A percentile compares a stretch with the other conserved stretches of the same genome.
Evolutionary conservation across 805 yeast species (phyloP).

Genomic region (Yarrowia sp.): DNA sequence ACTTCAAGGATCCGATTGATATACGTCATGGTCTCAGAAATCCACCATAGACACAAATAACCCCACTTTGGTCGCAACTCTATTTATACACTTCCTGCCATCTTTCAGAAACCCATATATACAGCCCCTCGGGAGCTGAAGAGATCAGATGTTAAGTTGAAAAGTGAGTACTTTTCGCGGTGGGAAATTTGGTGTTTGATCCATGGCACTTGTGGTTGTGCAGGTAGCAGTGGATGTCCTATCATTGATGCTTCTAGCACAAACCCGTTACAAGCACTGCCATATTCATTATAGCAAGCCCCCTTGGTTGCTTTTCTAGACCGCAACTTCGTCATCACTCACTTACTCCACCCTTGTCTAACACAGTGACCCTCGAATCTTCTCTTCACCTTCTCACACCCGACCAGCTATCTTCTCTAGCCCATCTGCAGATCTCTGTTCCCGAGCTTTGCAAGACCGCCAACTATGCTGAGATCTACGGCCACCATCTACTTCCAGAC

Average conservation of each 20-base stretch:
- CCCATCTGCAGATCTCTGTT: conserved; percentile 7
- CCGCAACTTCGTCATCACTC: not conserved
- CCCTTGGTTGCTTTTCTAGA: not conserved
- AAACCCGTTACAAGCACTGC: not conserved
- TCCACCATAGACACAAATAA: not conserved
- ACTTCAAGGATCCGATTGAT: not conserved
- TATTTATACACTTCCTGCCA: conserved; percentile 20
- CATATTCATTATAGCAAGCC: not conserved
- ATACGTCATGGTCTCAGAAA: not conserved
- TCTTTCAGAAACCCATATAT: conserved; percentile 18
- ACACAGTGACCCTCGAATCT: conserved; percentile 25
- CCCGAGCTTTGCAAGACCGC: conserved; percentile 12
- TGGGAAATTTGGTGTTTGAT: no score
- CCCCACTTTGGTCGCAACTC: conserved; percentile 18
- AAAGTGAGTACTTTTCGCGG: conserved; percentile 2
- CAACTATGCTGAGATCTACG: conserved; percentile 15
- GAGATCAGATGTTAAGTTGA: conserved; percentile 1
- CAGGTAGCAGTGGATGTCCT: not conserved
- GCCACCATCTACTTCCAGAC: conserved; percentile 5
- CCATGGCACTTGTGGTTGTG: no score
- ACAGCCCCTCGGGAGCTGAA: conserved; percentile 14
- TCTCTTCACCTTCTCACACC: conserved; percentile 18
- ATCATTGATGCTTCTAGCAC: not conserved
- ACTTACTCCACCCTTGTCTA: not conserved
- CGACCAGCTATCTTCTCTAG: conserved; percentile 12